Percentiles rank a stretch among this genome's conserved stretches.
Conservation (phyloP, 2,329 filamentous ascomycete species). For the Epichloe bromicola region DNA sequence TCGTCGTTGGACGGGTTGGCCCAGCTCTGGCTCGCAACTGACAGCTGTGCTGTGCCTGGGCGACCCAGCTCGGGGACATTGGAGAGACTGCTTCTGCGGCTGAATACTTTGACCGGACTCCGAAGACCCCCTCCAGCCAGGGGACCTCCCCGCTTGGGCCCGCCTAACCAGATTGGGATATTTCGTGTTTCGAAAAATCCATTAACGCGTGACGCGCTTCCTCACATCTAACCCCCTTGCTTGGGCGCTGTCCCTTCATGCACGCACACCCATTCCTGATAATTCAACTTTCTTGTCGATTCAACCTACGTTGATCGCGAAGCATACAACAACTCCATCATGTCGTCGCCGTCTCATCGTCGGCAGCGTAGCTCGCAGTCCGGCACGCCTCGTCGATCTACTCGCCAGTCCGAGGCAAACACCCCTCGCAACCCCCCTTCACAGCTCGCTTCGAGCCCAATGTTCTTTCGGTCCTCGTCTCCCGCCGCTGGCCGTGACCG, state of each 20-base stretch:
- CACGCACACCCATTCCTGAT: not conserved
- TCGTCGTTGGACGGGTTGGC: not conserved
- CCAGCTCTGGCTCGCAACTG: not conserved
- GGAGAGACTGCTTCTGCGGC: not conserved
- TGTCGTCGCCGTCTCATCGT: slow-evolving; percentile 34
- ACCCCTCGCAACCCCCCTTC: slow-evolving; percentile 35
- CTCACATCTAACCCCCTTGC: not conserved
- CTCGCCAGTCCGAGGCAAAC: slow-evolving; percentile 24
- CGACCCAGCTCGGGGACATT: no score
- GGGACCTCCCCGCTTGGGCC: not conserved
- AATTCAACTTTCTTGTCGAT: not conserved
- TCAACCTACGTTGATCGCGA: not conserved
- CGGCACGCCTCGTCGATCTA: slow-evolving; percentile 26
- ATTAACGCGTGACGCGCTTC: slow-evolving; percentile 5
- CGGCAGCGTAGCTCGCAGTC: slow-evolving; percentile 40
- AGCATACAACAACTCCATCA: slow-evolving; percentile 11
- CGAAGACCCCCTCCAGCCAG: not conserved
- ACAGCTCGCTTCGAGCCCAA: slow-evolving; percentile 60
- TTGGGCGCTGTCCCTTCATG: not conserved
- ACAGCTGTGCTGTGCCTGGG: not conserved
- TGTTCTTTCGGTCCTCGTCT: slow-evolving; percentile 54
- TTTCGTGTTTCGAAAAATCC: not conserved
- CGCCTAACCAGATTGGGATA: not conserved
- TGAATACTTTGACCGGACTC: slow-evolving; percentile 2
- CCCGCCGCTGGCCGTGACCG: slow-evolving; percentile 12